Percentiles rank a stretch among this genome's conserved stretches.
Conservation (phyloP, 208 protist genomes). For the Acanthamoeba healyi region DNA sequence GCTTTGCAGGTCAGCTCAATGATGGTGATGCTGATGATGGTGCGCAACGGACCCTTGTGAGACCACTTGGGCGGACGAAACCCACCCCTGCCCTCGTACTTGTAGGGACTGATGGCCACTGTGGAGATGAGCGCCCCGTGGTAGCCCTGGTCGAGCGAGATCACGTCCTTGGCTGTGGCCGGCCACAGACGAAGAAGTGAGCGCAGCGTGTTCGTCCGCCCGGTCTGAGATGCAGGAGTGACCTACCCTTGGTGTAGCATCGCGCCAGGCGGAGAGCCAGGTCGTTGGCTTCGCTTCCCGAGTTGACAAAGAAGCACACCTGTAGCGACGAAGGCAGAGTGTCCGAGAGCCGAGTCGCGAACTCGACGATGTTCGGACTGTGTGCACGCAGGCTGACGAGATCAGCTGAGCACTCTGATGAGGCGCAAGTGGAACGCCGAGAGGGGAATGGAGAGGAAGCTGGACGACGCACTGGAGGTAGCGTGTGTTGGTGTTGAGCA, state of each 20-base stretch:
- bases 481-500: slow-evolving; percentile 88
- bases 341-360: slow-evolving; percentile 68
- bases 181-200: no score
- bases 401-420: neutral
- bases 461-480: slow-evolving; percentile 82
- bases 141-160: slow-evolving; percentile 58
- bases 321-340: slow-evolving; percentile 80
- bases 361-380: slow-evolving; percentile 71
- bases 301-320: slow-evolving; percentile 91
- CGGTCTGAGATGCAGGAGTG: neutral
- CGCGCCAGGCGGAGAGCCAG: slow-evolving; percentile 88
- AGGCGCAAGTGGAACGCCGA: neutral
- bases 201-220: no score
- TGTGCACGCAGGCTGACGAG: neutral
- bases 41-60: neutral
- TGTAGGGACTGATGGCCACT: slow-evolving; percentile 62
- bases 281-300: slow-evolving; percentile 92
- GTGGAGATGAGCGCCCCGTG: slow-evolving; percentile 26
- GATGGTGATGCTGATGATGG: neutral
- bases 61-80: slow-evolving; percentile 34
- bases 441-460: no score
- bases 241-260: slow-evolving; percentile 74
- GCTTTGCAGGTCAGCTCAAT: neutral
- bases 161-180: slow-evolving; percentile 50
- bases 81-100: slow-evolving; percentile 58